Base-by-base conservation (phyloP, 306 rosid species). In the Cicer yamashitae region DNA sequence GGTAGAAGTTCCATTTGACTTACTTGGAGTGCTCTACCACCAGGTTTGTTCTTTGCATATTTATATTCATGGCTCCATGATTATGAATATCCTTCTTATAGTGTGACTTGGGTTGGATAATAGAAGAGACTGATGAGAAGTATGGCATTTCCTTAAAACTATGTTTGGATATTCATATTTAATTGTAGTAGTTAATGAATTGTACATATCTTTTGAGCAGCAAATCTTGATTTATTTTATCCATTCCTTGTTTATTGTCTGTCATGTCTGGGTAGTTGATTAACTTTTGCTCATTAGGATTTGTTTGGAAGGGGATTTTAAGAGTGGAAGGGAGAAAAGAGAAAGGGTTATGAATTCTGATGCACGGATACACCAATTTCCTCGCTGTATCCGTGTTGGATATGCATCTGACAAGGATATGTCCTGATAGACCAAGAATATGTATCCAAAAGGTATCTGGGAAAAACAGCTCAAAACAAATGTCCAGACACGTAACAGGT, bases 1-100 rank as follows among this genome's bases (percentile, higher is more conserved):
- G 22, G 88, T 94, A 22, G 98, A 94, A 87, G 91, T 91, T 54
- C 83, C 96, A 13, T 94, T 86, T 80, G 91, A 91, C 81, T 89
- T 94, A 70, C 56, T 94, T 68, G 98, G 98, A 53, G 73, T 82
- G 63, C 72, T 94, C 57, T 81, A 90, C 82, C 97, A 94, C 74
- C 98, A 90, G 93, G 98, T 90, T 57, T 82, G 81, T 72, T 77
- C 74, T 77, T 77, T 75, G 68, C 17, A 13, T 52, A 63, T 74
- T 74, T 67, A 39, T 40, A 25, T 34, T 8, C 9, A 56, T 63
- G 43, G 46, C 50, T 68, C 20, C 53, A 48, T 65, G 84, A 64
- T 71, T 48, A 7, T 38, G 37, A 56, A 48, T 57, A 58, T 73
- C 65, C 6, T 66, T 68, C 86, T 3, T 63, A 38, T 50, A 38